Evolutionary conservation across 2,329 filamentous ascomycete genomes (phyloP).

Genomic region (Dothistroma septosporum): DNA sequence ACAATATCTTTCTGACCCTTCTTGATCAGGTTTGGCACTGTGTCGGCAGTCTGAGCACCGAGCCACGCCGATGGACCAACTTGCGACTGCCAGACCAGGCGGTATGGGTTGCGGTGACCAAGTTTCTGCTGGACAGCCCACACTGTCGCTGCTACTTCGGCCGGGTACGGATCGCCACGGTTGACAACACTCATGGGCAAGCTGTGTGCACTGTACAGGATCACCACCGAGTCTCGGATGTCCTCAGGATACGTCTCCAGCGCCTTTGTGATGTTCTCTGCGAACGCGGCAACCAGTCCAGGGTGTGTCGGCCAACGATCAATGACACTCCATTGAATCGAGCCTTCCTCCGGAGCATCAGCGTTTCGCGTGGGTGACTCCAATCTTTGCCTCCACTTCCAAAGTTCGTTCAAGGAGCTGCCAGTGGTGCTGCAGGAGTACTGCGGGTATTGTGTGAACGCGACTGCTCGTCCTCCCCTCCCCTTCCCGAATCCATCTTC

Average conservation of each 20-base stretch:
- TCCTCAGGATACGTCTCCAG: slow-evolving; percentile 80
- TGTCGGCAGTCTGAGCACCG: slow-evolving; percentile 84
- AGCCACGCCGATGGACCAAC: slow-evolving; percentile 95
- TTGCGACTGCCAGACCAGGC: slow-evolving; percentile 96
- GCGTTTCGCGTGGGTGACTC: slow-evolving; percentile 48
- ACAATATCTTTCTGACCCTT: slow-evolving; percentile 89
- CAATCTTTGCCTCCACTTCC: slow-evolving; percentile 89
- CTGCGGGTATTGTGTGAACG: slow-evolving; percentile 97
- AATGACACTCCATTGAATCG: slow-evolving; percentile 94
- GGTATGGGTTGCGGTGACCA: slow-evolving; percentile 82
- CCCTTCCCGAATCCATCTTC: slow-evolving; percentile 87
- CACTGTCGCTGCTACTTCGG: slow-evolving; percentile 92
- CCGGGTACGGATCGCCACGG: slow-evolving; percentile 88
- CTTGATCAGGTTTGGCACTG: slow-evolving; percentile 82
- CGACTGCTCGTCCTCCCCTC: slow-evolving; percentile 86
- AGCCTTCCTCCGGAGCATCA: slow-evolving; percentile 57
- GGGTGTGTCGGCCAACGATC: slow-evolving; percentile 94
- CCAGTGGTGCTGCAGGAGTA: slow-evolving; percentile 98
- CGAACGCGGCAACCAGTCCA: slow-evolving; percentile 87
- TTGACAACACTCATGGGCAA: slow-evolving; percentile 97
- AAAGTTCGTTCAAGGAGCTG: slow-evolving; percentile 91
- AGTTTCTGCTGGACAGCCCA: slow-evolving; percentile 94
- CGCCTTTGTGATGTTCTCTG: slow-evolving; percentile 83
- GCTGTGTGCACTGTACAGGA: slow-evolving; percentile 89
- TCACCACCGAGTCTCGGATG: slow-evolving; percentile 70